Percentiles rank a stretch among this genome's conserved stretches.
Evolutionary conservation across 805 yeast species (phyloP).

Genomic region (Brettanomyces bruxellensis): DNA sequence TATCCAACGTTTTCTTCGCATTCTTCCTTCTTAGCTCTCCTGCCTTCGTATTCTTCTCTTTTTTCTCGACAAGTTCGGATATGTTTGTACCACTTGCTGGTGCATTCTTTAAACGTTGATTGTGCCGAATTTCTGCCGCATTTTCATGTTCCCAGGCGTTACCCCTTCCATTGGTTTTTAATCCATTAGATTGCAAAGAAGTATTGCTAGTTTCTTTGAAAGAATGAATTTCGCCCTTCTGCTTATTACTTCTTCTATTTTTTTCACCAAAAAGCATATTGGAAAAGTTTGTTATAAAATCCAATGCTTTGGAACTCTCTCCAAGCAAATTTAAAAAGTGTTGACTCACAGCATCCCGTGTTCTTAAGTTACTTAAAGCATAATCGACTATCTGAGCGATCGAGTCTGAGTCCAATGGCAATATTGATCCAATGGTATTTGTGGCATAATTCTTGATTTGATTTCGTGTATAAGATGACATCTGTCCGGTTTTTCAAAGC

Average conservation of each 20-base stretch:
- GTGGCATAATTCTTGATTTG: constrained; percentile 18
- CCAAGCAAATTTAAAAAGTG: constrained; percentile 53
- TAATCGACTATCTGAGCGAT: constrained; percentile 46
- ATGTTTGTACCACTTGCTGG: constrained; percentile 29
- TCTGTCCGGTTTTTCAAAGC: neutral
- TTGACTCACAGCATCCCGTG: constrained; percentile 37
- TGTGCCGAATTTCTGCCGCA: neutral
- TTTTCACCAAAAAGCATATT: constrained; percentile 28
- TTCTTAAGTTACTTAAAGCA: constrained; percentile 32
- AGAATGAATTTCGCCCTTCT: neutral
- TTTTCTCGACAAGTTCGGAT: constrained; percentile 36
- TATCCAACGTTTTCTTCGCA: constrained; percentile 38
- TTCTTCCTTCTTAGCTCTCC: constrained; percentile 26
- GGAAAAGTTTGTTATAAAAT: constrained; percentile 37
- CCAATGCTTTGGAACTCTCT: constrained; percentile 42
- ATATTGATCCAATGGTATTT: constrained; percentile 21
- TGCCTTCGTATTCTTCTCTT: constrained; percentile 22
- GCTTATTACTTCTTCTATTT: constrained; percentile 4
- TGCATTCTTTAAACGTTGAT: constrained; percentile 9
- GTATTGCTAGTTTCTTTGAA: neutral
- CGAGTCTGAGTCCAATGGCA: constrained; percentile 54
- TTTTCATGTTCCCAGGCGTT: neutral
- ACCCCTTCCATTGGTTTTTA: neutral
- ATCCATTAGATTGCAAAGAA: neutral
- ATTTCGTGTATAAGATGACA: constrained; percentile 14